Base-by-base conservation (phyloP, 768 basidiomycete species). In the Serendipita vermifera region DNA sequence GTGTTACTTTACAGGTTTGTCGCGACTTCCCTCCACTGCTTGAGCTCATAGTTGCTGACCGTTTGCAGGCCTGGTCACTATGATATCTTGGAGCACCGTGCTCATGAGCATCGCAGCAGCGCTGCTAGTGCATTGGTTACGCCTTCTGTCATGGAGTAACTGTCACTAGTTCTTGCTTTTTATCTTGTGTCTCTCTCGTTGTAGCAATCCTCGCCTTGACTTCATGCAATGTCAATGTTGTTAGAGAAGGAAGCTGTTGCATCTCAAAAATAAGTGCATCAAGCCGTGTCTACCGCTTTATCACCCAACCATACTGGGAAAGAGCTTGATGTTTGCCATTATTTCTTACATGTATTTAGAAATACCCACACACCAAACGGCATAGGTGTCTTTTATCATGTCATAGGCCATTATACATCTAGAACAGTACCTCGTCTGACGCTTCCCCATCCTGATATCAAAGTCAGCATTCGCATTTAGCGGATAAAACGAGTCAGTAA, bases 371-470 rank as follows among this genome's bases (percentile, higher is more conserved):
- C n/a, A n/a, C n/a, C n/a, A n/a, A n/a, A n/a, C n/a, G n/a, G n/a
- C n/a, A n/a, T n/a, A n/a, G n/a, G n/a, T n/a, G n/a, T n/a, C n/a
- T n/a, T n/a, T n/a, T n/a, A n/a, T n/a, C n/a, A n/a, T n/a, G n/a
- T n/a, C n/a, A n/a, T n/a, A n/a, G n/a, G n/a, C n/a, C n/a, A 51
- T 31, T 29, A 51, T 31, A 63, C 59, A 43, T 90, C 87, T 62
- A 89, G 72, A 59, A 86, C 79, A 17, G 85, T 87, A 54, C 87
- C 87, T 17, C 86, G 80, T 62, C 88, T 86, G 26, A 90, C 86
- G 65, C 86, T 89, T 60, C 87, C 87, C 78, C 77, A 79, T 3
- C 77, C 78, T 78, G 39, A 1, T 53, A 7, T 33, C 9, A 17
- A 55, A 22, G 53, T 38, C 31, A 56, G 11, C 56, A 31, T 35